A percentile compares a stretch with the other conserved stretches of the same genome.
Conservation (phyloP, 768 basidiomycete species). For the Mycena latifolia region DNA sequence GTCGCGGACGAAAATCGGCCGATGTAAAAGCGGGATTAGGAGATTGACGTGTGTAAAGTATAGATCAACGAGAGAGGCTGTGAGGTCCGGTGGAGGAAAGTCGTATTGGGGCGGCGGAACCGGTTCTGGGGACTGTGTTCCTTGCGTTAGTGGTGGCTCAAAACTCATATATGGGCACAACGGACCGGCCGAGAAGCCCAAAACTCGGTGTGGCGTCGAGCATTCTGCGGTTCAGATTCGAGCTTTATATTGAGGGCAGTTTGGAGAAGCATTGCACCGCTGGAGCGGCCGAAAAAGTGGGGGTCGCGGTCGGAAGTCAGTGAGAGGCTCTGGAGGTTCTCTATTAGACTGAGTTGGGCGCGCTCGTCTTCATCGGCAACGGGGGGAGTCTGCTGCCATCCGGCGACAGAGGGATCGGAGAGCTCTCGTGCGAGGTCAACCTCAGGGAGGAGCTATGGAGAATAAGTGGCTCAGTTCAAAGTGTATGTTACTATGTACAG, state of each 20-base stretch:
- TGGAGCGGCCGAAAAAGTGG: constrained; percentile 66
- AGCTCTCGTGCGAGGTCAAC: constrained; percentile 73
- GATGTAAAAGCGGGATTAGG: constrained; percentile 77
- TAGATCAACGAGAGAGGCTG: constrained; percentile 65
- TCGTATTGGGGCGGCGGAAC: constrained; percentile 43
- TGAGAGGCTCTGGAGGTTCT: constrained; percentile 50
- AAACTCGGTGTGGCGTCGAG: constrained; percentile 55
- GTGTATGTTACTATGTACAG: neutral
- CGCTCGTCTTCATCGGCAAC: constrained; percentile 49
- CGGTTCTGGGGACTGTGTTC: constrained; percentile 32
- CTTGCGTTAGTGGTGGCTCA: constrained; percentile 26
- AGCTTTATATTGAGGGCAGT: constrained; percentile 67
- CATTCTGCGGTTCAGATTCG: constrained; percentile 43
- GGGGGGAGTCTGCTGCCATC: constrained; percentile 42
- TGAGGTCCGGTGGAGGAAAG: constrained; percentile 69
- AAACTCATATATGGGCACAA: constrained; percentile 22
- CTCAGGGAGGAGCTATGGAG: constrained; percentile 62
- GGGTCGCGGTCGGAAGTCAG: constrained; percentile 50
- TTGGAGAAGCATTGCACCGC: constrained; percentile 64
- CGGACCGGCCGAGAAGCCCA: constrained; percentile 63
- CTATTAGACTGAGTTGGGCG: constrained; percentile 43
- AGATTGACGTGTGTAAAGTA: constrained; percentile 73
- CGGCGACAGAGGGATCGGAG: constrained; percentile 51
- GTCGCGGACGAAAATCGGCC: constrained; percentile 72
- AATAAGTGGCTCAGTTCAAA: neutral